Evolutionary conservation across 1,284 basidiomycete genomes (phyloP), one percentile per base, ranked within the genome.

Genomic region (Agroathelia rolfsii): DNA sequence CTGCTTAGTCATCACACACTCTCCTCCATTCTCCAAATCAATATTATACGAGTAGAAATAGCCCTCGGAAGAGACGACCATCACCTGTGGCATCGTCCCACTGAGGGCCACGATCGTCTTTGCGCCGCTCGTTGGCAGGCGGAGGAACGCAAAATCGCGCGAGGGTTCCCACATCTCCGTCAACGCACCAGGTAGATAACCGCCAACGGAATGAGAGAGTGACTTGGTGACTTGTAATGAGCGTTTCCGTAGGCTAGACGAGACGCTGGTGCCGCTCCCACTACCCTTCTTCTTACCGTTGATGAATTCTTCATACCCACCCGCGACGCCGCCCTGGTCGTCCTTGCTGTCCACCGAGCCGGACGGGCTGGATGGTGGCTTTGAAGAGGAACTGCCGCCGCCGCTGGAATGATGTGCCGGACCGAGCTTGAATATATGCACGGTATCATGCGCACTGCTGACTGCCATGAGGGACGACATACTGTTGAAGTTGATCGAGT

Each of bases 151-250:
- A 55, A 98, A 98, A 53, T 96, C 94, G 3, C 95, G 68, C 30
- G 84, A 72, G 0, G 95, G 94, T 49, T 98, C 95, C 93, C 93
- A 98, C 63, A 97, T 82, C 53, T 96, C 93, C 7, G 92, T 88
- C 22, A 98, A 57, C 2, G 88, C 80, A 44, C 82, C 82, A 0
- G 94, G 95, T 5, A 97, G 68, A 51, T 95, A 95, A 0, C 85
- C 84, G 5, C 93, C 90, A 9, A 94, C 76, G 0, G 82, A 82
- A 9, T 82, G 71, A 0, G 88, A 83, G 21, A 93, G 55, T 36
- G 69, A 76, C 54, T 87, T 84, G 10, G 86, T 87, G 41, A 93
- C 56, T 38, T 83, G 76, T 44, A 87, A 52, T 2, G 85, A 89
- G 37, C 77, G 73, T 26, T 79, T 62, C 19, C 80, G 66, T n/a